Evolutionary conservation across 306 rosid genomes (phyloP).

Genomic region (Parietaria judaica): DNA sequence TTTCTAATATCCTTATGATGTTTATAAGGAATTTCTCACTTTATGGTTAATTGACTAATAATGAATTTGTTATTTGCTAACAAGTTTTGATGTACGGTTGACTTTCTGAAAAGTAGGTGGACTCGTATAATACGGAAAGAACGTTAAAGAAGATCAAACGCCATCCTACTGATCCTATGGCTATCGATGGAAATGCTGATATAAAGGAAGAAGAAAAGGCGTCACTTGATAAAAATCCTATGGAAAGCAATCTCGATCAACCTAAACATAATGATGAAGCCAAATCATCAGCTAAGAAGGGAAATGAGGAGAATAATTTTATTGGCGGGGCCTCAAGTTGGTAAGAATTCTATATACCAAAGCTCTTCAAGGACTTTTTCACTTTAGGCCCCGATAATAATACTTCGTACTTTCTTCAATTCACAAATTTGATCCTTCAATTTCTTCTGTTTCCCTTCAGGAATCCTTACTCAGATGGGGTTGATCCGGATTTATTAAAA

Average conservation of each 20-base stretch:
- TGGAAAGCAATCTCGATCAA: slow-evolving; percentile 17
- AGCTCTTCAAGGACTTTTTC: slow-evolving; percentile 7
- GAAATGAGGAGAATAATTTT: slow-evolving; percentile 13
- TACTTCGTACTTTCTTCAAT: background rate
- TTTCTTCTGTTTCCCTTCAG: slow-evolving; percentile 29
- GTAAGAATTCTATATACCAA: slow-evolving; percentile 33
- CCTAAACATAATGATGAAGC: slow-evolving; percentile 27
- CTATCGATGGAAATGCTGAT: slow-evolving; percentile 34
- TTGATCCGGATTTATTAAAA: slow-evolving; percentile 54
- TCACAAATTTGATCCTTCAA: slow-evolving; percentile 1
- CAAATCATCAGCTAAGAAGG: slow-evolving; percentile 26
- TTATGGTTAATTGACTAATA: no score
- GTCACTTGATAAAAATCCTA: slow-evolving; percentile 30
- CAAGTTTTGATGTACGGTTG: background rate
- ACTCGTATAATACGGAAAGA: slow-evolving; percentile 48
- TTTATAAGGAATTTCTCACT: no score
- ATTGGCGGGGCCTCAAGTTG: slow-evolving; percentile 1
- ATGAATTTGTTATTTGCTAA: no score
- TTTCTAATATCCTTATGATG: no score
- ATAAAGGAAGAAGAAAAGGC: slow-evolving; percentile 21
- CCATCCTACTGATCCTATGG: slow-evolving; percentile 42
- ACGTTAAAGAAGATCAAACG: slow-evolving; percentile 67
- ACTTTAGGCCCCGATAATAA: slow-evolving; percentile 14
- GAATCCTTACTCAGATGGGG: slow-evolving; percentile 79
- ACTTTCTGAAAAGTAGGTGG: slow-evolving; percentile 44